Conservation (phyloP, 768 basidiomycete species). For the Termitomyces sp. region DNA sequence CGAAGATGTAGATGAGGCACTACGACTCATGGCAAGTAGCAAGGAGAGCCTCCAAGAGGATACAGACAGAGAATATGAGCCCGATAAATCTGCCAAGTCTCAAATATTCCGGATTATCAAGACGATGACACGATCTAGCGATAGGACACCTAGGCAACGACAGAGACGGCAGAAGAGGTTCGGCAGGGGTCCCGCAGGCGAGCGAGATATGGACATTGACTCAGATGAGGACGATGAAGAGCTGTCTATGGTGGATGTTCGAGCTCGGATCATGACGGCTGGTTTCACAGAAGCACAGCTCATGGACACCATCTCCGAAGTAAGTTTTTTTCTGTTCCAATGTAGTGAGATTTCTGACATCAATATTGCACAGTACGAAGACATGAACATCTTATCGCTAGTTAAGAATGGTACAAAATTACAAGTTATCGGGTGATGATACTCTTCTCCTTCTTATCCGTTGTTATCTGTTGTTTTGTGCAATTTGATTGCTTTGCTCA, state of each 20-base stretch:
- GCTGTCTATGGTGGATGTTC: conserved; percentile 81
- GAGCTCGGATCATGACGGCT: conserved; percentile 75
- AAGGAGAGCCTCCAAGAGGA: conserved; percentile 89
- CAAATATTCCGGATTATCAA: conserved; percentile 91
- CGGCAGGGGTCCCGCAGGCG: conserved; percentile 64
- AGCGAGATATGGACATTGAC: conserved; percentile 66
- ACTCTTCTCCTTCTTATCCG: neutral
- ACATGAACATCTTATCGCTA: conserved; percentile 71
- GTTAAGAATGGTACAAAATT: conserved; percentile 83
- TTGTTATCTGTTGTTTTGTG: conserved; percentile 1
- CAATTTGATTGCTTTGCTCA: neutral
- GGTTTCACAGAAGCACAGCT: conserved; percentile 92
- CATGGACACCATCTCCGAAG: conserved; percentile 78
- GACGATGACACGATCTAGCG: conserved; percentile 56
- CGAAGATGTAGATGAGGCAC: conserved; percentile 91
- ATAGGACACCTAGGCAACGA: conserved; percentile 21
- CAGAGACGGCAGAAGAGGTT: conserved; percentile 45
- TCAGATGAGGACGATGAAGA: conserved; percentile 67
- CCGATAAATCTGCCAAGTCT: conserved; percentile 73
- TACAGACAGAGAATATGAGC: conserved; percentile 58
- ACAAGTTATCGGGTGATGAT: conserved; percentile 45
- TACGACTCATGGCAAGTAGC: conserved; percentile 94
- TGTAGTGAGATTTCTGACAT: conserved; percentile 9
- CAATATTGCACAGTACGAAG: conserved; percentile 57
- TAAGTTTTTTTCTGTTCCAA: conserved; percentile 29